Evolutionary conservation across 192 early-diverging fungal species (phyloP).

Genomic region (Diversispora epigaea): DNA sequence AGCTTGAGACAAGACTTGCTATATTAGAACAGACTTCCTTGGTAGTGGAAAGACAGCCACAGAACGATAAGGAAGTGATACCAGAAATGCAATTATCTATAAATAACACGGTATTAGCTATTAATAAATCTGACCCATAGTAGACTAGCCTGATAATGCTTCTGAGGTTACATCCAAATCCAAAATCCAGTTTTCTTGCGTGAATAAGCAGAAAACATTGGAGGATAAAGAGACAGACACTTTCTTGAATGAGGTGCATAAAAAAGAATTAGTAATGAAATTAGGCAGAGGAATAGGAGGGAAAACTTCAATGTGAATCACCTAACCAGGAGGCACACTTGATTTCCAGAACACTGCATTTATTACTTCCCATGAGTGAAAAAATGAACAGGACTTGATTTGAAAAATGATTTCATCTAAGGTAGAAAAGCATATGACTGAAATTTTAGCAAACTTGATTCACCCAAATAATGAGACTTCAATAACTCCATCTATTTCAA

Average conservation of each 20-base stretch:
- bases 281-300: too few species aligned
- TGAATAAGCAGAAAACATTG: conserved; percentile 1
- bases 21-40: too few species aligned
- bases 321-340: conserved; percentile 6
- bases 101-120: too few species aligned
- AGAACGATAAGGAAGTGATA: too few species aligned
- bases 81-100: too few species aligned
- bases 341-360: conserved; percentile 14
- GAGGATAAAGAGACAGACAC: conserved; percentile 7
- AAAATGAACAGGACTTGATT: conserved; percentile 15
- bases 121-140: not conserved
- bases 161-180: conserved; percentile 11
- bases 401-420: conserved; percentile 5
- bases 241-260: not conserved
- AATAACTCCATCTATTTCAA: not conserved
- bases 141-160: conserved; percentile 17
- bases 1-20: too few species aligned
- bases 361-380: not conserved
- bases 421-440: not conserved
- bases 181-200: conserved; percentile 6
- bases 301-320: not conserved
- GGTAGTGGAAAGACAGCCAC: too few species aligned
- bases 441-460: conserved; percentile 3
- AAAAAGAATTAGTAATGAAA: not conserved
- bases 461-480: not conserved